These are phyloP conservation scores for Marchantia paleacea DNA, from an alignment of 225 moss, liverwort and hornwort species.

Conservation along the genomic window DNA sequence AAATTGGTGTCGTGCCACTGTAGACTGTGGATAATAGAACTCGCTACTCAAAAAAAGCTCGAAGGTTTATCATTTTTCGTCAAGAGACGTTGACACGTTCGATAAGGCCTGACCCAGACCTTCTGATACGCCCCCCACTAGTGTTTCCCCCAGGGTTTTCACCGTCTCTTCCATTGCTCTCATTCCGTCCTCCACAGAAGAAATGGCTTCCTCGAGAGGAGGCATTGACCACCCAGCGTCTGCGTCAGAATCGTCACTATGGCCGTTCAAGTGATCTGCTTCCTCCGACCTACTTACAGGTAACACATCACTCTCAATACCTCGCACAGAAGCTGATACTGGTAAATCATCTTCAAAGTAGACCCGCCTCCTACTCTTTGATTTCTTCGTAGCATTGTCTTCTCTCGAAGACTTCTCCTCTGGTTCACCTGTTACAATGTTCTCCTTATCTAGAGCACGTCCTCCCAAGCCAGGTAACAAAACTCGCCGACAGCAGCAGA, in stretches of 20 bases:
- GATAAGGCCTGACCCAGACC: conserved; percentile 31
- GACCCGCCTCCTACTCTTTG: conserved; percentile 23
- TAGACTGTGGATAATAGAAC: neutral
- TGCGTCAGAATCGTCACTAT: conserved; percentile 28
- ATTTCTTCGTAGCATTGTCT: neutral
- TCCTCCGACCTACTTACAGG: neutral
- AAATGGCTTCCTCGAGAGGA: conserved; percentile 47
- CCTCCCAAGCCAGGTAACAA: conserved; percentile 49
- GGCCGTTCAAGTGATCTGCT: neutral
- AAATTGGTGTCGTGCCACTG: neutral
- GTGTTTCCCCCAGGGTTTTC: conserved; percentile 41
- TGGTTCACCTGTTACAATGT: conserved; percentile 13
- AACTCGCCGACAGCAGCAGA: conserved; percentile 62
- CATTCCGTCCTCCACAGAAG: conserved; percentile 49
- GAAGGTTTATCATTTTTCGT: neutral
- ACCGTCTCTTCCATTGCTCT: conserved; percentile 43
- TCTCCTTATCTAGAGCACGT: neutral
- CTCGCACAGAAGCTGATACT: neutral
- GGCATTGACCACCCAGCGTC: conserved; percentile 45
- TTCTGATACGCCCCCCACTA: conserved; percentile 39
- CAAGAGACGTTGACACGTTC: neutral
- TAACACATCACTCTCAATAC: neutral
- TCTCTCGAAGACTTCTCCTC: conserved; percentile 8
- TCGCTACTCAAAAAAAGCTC: neutral
- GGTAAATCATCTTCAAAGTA: conserved; percentile 30